A percentile compares a stretch with the other conserved stretches of the same genome.
phyloP scores from a whole-genome alignment of 345 rosid species.

The Diplotaxis tenuifolia region DNA sequence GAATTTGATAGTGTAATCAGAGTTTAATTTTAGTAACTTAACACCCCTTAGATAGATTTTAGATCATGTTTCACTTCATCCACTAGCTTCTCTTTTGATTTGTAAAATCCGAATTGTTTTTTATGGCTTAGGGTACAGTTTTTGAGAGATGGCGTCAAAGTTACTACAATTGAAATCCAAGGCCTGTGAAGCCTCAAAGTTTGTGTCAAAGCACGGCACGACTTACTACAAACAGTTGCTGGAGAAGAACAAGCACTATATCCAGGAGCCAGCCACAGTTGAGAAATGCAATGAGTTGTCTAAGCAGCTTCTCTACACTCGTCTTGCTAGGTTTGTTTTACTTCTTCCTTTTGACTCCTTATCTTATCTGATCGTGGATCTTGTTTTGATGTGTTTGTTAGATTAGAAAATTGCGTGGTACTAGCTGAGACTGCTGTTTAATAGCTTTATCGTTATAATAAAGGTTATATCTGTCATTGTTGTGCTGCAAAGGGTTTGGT shows the following conservation, averaged over 20 bases:
- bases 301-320: constrained; percentile 84
- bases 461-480: background rate
- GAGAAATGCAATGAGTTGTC: constrained; percentile 72
- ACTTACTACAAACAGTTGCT: constrained; percentile 72
- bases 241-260: constrained; percentile 71
- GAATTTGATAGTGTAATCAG: too few species aligned
- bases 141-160: constrained; percentile 52
- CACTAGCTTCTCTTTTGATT: background rate
- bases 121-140: constrained; percentile 33
- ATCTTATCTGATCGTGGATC: background rate
- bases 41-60: background rate
- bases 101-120: background rate
- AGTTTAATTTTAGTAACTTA: too few species aligned
- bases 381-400: background rate
- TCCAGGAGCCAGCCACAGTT: constrained; percentile 77
- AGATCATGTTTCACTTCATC: background rate
- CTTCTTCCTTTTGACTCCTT: too few species aligned
- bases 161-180: constrained; percentile 64
- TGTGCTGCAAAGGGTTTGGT: background rate
- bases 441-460: background rate
- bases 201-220: constrained; percentile 66
- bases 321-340: constrained; percentile 74
- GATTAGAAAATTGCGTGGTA: background rate
- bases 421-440: background rate
- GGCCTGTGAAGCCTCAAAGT: constrained; percentile 69